Conservation (phyloP, 352 stramenopile genomes). For the Lagenidium giganteum region DNA sequence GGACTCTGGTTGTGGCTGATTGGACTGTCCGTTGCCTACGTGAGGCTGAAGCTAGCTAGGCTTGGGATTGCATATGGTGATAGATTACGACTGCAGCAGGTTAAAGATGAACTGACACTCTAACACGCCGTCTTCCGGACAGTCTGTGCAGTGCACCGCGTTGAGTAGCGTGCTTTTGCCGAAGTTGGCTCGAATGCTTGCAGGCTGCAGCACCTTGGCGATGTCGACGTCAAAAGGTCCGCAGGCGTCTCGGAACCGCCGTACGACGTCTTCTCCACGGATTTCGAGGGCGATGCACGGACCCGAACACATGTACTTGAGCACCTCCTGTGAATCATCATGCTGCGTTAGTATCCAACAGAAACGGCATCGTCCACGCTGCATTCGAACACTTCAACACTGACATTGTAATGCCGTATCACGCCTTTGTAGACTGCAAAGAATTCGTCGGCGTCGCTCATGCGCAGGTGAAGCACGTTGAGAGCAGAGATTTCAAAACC, state of each 20-base stretch:
- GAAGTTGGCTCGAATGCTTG: constrained; percentile 85
- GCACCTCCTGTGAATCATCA: constrained; percentile 35
- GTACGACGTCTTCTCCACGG: constrained; percentile 74
- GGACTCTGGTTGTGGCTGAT: constrained; percentile 79
- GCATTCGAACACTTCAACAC: constrained; percentile 4
- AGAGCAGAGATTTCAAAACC: constrained; percentile 90
- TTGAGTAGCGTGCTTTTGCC: constrained; percentile 83
- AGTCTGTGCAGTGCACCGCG: constrained; percentile 91
- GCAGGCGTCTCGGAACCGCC: constrained; percentile 72
- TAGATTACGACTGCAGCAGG: constrained; percentile 21
- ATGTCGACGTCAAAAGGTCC: constrained; percentile 89
- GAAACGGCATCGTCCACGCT: neutral
- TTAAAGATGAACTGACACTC: constrained; percentile 91
- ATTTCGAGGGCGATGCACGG: constrained; percentile 88
- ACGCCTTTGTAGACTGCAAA: constrained; percentile 86
- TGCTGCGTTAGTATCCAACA: neutral
- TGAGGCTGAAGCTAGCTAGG: too few species aligned
- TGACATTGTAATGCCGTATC: constrained; percentile 62
- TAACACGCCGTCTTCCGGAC: constrained; percentile 85
- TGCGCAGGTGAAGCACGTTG: constrained; percentile 78
- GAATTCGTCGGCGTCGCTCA: constrained; percentile 84
- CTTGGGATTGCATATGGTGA: too few species aligned
- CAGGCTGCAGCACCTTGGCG: constrained; percentile 79
- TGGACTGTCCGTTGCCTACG: neutral
- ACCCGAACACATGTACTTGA: constrained; percentile 89